A percentile compares a stretch with the other conserved stretches of the same genome.
Evolutionary conservation across 2,329 filamentous ascomycete species (phyloP).

Genomic region (Stachybotrys echinatus): DNA sequence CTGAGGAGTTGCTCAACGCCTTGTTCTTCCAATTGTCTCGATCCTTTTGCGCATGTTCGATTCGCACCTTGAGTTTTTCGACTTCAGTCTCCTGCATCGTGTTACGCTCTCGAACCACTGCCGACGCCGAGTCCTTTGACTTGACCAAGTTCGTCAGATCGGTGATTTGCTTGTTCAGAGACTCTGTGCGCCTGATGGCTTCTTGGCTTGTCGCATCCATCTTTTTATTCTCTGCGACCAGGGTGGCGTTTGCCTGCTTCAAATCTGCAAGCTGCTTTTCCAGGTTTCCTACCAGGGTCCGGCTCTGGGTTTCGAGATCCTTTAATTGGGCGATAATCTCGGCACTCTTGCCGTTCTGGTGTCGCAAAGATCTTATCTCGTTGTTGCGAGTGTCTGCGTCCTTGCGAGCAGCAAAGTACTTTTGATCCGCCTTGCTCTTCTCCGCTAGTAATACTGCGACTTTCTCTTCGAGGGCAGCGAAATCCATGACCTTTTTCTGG

Average conservation of each 20-base stretch:
- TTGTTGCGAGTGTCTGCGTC: conserved; percentile 79
- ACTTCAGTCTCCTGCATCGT: conserved; percentile 66
- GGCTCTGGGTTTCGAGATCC: conserved; percentile 75
- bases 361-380: conserved; percentile 73
- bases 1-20: conserved; percentile 72
- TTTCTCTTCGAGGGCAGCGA: conserved; percentile 70
- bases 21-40: conserved; percentile 83
- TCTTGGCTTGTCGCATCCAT: conserved; percentile 70
- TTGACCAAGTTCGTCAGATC: conserved; percentile 72
- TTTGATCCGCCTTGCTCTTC: conserved; percentile 95
- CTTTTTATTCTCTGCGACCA: conserved; percentile 68
- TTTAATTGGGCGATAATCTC: conserved; percentile 93
- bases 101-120: conserved; percentile 49
- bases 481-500: conserved; percentile 80
- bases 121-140: conserved; percentile 62
- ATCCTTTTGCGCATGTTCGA: conserved; percentile 76
- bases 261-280: conserved; percentile 88
- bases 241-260: conserved; percentile 68
- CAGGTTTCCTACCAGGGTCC: conserved; percentile 71
- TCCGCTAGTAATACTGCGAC: conserved; percentile 70
- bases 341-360: conserved; percentile 83
- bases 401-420: conserved; percentile 95
- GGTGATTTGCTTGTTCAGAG: conserved; percentile 66
- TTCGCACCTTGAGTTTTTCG: conserved; percentile 71
- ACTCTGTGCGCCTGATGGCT: conserved; percentile 62